Evolutionary conservation across 2,329 filamentous ascomycete genomes (phyloP).

Genomic region (Apiospora phragmitis): DNA sequence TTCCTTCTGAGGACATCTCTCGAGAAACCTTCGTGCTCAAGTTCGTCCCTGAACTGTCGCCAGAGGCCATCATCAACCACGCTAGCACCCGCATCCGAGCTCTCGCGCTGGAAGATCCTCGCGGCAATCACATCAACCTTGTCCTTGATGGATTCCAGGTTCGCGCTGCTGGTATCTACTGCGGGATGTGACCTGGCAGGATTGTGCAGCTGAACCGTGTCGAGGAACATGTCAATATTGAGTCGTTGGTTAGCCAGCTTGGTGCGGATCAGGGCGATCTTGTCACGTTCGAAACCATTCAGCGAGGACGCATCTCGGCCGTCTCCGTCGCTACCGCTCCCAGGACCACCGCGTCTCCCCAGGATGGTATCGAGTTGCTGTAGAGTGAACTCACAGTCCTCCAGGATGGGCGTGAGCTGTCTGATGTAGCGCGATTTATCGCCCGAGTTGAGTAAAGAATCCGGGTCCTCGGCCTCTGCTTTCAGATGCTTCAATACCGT

Average conservation of each 20-base stretch:
- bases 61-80: constrained; percentile 53
- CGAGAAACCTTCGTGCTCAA: constrained; percentile 60
- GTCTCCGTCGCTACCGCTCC: constrained; percentile 23
- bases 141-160: constrained; percentile 57
- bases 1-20: constrained; percentile 54
- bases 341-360: constrained; percentile 41
- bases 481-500: constrained; percentile 58
- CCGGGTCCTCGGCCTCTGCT: constrained; percentile 56
- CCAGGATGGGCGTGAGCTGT: constrained; percentile 52
- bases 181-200: constrained; percentile 39
- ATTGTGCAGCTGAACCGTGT: constrained; percentile 56
- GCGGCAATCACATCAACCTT: constrained; percentile 60
- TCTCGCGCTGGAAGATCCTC: constrained; percentile 46
- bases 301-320: constrained; percentile 20
- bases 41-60: constrained; percentile 58
- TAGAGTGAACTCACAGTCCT: constrained; percentile 56
- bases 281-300: constrained; percentile 38
- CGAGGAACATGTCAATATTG: constrained; percentile 56
- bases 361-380: constrained; percentile 55
- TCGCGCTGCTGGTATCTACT: constrained; percentile 38
- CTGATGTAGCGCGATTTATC: constrained; percentile 44
- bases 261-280: constrained; percentile 42
- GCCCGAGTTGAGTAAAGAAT: constrained; percentile 52
- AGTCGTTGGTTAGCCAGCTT: constrained; percentile 54
- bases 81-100: constrained; percentile 38